Percentiles rank a stretch among this genome's conserved stretches.
These are phyloP conservation scores for Scalesia atractyloides DNA, from an alignment of 129 eudicot species.

Conservation along the genomic window DNA sequence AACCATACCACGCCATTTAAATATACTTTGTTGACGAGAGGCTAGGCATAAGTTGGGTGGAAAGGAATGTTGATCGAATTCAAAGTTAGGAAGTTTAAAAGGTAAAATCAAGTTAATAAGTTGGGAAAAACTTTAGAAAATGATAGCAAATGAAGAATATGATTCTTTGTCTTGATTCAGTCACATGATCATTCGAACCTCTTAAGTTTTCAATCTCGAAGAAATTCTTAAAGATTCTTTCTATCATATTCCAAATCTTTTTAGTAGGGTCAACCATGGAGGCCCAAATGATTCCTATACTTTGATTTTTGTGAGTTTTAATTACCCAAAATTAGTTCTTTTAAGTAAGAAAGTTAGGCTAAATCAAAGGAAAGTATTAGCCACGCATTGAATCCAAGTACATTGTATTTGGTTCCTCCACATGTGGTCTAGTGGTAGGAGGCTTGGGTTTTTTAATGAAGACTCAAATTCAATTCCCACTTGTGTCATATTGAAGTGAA, in stretches of 20 bases:
- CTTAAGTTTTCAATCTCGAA: constrained; percentile 9
- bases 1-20: constrained; percentile 10
- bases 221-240: constrained; percentile 24
- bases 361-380: background rate
- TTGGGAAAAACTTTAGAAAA: background rate
- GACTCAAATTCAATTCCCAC: too few relatives aligned
- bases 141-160: constrained; percentile 29
- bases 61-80: constrained; percentile 28
- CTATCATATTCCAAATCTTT: constrained; percentile 1
- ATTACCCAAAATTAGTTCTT: background rate
- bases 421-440: too few relatives aligned
- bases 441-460: too few relatives aligned
- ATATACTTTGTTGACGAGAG: constrained; percentile 28
- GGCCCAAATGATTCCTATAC: constrained; percentile 8
- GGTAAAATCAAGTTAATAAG: background rate
- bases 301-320: background rate
- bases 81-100: constrained; percentile 2
- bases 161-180: constrained; percentile 32
- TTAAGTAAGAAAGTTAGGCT: constrained; percentile 6
- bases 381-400: background rate
- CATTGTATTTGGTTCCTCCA: too few relatives aligned
- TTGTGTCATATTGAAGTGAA: too few relatives aligned
- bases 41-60: constrained; percentile 12
- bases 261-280: background rate
- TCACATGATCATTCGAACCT: constrained; percentile 35